phyloP scores from a whole-genome alignment of 169 alveolate species.

The Ichthyophthirius multifiliis region DNA sequence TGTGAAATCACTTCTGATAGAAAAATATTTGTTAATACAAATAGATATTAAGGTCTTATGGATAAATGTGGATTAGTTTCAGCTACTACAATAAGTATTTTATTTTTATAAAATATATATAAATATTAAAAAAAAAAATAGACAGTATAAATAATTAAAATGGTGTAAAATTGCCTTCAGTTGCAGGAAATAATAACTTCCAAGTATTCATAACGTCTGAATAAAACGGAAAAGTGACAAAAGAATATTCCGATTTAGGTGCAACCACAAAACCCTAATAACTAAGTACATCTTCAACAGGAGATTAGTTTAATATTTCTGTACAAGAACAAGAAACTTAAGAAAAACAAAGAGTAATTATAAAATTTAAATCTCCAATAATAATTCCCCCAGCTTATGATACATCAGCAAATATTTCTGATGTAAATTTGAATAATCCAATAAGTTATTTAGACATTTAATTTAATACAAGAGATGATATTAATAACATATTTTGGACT shows the following conservation, averaged over 20 bases:
- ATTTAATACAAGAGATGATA: conserved; percentile 21
- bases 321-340: not conserved
- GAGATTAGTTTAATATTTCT: not conserved
- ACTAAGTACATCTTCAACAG: conserved; percentile 12
- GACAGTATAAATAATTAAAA: not conserved
- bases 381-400: conserved; percentile 28
- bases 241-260: conserved; percentile 19
- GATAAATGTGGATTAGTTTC: conserved; percentile 17
- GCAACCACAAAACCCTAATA: conserved; percentile 10
- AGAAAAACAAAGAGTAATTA: not conserved
- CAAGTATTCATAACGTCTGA: conserved; percentile 24
- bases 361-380: conserved; percentile 9
- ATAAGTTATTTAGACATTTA: conserved; percentile 8
- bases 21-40: conserved; percentile 19
- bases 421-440: conserved; percentile 18
- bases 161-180: conserved; percentile 33
- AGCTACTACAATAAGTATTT: conserved; percentile 11
- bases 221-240: not conserved
- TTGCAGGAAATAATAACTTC: conserved; percentile 12
- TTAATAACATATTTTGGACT: not conserved
- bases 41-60: conserved; percentile 10
- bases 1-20: conserved; percentile 26
- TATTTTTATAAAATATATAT: not conserved
- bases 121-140: not conserved
- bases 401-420: conserved; percentile 8